Evolutionary conservation across 768 basidiomycete species (phyloP), one percentile per base, ranked within the genome.

Genomic region (Tylopilus sp.): DNA sequence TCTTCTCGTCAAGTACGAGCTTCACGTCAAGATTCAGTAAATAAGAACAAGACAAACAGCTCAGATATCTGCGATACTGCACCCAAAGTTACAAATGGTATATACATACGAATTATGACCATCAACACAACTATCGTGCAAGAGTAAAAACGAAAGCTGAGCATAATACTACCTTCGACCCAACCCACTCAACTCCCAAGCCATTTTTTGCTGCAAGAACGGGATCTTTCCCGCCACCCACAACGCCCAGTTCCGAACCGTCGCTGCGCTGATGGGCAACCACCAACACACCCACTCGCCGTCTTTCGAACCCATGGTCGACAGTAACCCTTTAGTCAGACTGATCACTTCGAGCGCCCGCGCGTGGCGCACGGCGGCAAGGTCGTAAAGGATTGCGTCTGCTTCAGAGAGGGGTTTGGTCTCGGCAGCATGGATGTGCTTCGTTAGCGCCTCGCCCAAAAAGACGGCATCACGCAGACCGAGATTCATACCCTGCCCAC

Each of bases 401-500:
- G 60, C 60, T 19, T 57, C 58, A 6, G 53, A 21, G 14, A 45
- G 29, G 2, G 59, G 22, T 22, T 45, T 36, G 0, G 51, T 53
- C 36, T 61, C 50, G 3, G 54, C 10, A 28, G 56, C 58, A 6
- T 36, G 56, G 2, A 74, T 52, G 61, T 77, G 76, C 19, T 69
- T 63, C 17, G 65, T 62, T 34, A 82, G 63, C 8, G 61, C 72
- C 17, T 74, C 70, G 7, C 74, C 79, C 4, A 82, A 71, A 43
- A 70, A 67, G 22, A 80, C 62, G 8, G 76, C 80, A 54, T 83
- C 81, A 16, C 80, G 73, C n/a, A 83, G 65, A 6, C 81, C 78
- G 19, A 82, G 72, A 54, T 81, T 81, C 80, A 83, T 78, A 11
- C 81, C 81, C 49, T 81, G 80, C 1, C 81, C 81, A 2, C 81